These are phyloP conservation scores for Fusarium sp. DNA, from an alignment of 2,329 filamentous ascomycete genomes.

Conservation along the genomic window DNA sequence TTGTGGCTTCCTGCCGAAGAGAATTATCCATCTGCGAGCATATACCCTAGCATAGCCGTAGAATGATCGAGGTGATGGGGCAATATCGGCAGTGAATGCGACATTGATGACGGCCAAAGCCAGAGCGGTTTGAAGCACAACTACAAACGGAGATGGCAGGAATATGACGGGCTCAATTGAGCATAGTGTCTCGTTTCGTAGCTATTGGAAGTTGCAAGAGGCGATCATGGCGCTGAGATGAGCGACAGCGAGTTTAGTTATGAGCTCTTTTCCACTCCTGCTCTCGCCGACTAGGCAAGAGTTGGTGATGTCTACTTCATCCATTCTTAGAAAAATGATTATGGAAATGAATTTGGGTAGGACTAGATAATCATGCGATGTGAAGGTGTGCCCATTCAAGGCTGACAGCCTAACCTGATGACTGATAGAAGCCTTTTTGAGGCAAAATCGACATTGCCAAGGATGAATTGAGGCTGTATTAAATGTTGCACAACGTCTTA, in stretches of 20 bases:
- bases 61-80: not conserved
- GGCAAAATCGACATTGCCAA: too few relatives aligned
- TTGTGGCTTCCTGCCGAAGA: conserved; percentile 3
- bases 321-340: not conserved
- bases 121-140: not conserved
- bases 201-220: conserved; percentile 18
- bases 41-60: not conserved
- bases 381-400: not conserved
- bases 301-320: accelerated
- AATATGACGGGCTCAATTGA: conserved; percentile 21
- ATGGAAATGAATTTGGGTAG: not conserved
- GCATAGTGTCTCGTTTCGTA: conserved; percentile 17
- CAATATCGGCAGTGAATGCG: not conserved
- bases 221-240: conserved; percentile 15
- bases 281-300: not conserved
- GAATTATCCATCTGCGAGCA: not conserved
- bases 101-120: not conserved
- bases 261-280: conserved; percentile 4
- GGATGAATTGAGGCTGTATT: too few relatives aligned
- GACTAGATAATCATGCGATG: not conserved
- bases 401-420: not conserved
- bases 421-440: not conserved
- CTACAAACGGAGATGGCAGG: conserved; percentile 6
- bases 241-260: conserved; percentile 20
- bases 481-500: too few relatives aligned